Percentiles rank a stretch among this genome's conserved stretches.
phyloP scores from a whole-genome alignment of 441 rosid genomes.

The Pelargonium myrrhifolium region DNA sequence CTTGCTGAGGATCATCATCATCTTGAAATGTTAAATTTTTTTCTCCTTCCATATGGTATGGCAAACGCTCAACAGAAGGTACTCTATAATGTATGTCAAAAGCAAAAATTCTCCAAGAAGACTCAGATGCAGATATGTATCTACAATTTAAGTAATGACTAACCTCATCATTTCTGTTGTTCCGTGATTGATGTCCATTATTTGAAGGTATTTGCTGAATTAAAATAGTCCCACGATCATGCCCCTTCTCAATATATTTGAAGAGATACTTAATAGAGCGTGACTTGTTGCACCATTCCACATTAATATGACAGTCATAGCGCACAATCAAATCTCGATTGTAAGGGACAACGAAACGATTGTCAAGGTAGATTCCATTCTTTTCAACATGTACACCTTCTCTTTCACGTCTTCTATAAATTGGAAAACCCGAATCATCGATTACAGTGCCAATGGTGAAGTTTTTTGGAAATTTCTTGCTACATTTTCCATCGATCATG shows the following conservation, averaged over 20 bases:
- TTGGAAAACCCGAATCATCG: background rate
- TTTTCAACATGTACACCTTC: background rate
- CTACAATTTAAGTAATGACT: slow-evolving; percentile 5
- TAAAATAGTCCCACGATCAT: background rate
- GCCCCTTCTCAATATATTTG: slow-evolving; percentile 19
- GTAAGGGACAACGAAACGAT: slow-evolving; percentile 11
- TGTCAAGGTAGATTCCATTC: background rate
- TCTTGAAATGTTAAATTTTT: background rate
- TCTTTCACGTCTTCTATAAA: background rate
- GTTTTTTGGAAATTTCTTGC: slow-evolving; percentile 7
- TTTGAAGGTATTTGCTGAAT: background rate
- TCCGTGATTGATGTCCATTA: background rate
- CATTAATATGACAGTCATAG: slow-evolving; percentile 14
- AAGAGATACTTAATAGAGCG: slow-evolving; percentile 14
- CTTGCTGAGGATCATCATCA: background rate
- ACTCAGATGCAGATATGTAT: slow-evolving; percentile 14
- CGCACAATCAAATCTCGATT: background rate
- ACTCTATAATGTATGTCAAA: slow-evolving; percentile 9
- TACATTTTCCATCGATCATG: background rate
- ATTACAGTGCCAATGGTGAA: background rate
- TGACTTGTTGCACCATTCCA: slow-evolving; percentile 1
- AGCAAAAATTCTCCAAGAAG: slow-evolving; percentile 15
- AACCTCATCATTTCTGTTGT: slow-evolving; percentile 5
- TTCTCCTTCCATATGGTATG: background rate
- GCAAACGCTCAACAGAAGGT: background rate